A percentile compares a stretch with the other conserved stretches of the same genome.
These are phyloP conservation scores for Paralagenidium karlingii DNA, from an alignment of 352 stramenopile genomes.

Conservation along the genomic window DNA sequence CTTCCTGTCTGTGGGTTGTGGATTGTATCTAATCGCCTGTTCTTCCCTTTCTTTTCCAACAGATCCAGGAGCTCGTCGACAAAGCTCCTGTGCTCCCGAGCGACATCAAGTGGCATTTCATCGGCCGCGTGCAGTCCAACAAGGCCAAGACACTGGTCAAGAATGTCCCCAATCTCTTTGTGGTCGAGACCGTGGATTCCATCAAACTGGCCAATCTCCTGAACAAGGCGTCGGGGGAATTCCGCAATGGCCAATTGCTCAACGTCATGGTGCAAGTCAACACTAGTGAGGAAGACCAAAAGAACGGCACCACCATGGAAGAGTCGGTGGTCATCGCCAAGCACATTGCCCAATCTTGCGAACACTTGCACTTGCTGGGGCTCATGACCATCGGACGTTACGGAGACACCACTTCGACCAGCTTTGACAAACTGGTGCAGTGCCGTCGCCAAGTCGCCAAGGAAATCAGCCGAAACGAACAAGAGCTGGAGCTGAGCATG, in stretches of 20 bases:
- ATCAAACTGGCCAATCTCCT: slow-evolving; percentile 95
- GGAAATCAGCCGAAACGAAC: slow-evolving; percentile 38
- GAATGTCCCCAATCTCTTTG: slow-evolving; percentile 87
- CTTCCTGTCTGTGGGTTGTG: not conserved
- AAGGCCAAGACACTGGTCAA: slow-evolving; percentile 91
- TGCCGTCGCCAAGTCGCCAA: slow-evolving; percentile 62
- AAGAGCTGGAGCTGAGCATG: slow-evolving; percentile 93
- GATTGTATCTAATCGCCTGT: no score
- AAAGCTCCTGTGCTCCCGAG: slow-evolving; percentile 84
- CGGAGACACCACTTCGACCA: slow-evolving; percentile 84
- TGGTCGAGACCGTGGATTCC: slow-evolving; percentile 95
- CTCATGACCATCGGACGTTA: slow-evolving; percentile 98
- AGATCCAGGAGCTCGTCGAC: slow-evolving; percentile 93
- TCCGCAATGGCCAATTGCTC: slow-evolving; percentile 47
- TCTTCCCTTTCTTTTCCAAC: no score
- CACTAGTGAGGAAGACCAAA: slow-evolving; percentile 96
- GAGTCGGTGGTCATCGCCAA: slow-evolving; percentile 67
- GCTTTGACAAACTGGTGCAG: slow-evolving; percentile 82
- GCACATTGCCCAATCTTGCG: slow-evolving; percentile 86
- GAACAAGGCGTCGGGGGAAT: slow-evolving; percentile 73
- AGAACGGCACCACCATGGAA: slow-evolving; percentile 78
- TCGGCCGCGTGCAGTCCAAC: slow-evolving; percentile 97
- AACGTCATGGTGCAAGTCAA: slow-evolving; percentile 97
- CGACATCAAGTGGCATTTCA: slow-evolving; percentile 97
- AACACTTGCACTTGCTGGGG: slow-evolving; percentile 87